These are phyloP conservation scores for Paramecium biaurelia DNA, from an alignment of 73 alveolate genomes.

Conservation along the genomic window DNA sequence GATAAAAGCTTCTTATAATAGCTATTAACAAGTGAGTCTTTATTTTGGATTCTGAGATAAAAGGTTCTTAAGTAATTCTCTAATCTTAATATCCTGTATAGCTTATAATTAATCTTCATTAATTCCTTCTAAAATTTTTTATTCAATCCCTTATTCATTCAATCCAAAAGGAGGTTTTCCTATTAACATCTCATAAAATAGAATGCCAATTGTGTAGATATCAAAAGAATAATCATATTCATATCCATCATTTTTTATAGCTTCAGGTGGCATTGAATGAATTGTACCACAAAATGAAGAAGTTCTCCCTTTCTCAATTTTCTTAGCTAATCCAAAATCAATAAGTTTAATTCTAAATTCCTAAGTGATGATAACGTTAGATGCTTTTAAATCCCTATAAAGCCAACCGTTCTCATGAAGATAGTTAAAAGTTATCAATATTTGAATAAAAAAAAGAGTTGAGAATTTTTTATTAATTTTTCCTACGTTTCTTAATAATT, in stretches of 20 bases:
- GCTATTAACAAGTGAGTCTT: neutral
- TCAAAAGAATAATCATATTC: conserved; percentile 52
- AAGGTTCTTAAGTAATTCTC: neutral
- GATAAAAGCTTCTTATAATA: neutral
- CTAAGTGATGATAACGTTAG: conserved; percentile 44
- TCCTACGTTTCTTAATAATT: conserved; percentile 39
- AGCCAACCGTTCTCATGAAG: conserved; percentile 61
- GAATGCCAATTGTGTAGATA: conserved; percentile 45
- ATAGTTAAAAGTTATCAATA: neutral
- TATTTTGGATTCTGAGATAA: neutral
- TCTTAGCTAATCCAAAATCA: conserved; percentile 73
- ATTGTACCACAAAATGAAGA: conserved; percentile 53
- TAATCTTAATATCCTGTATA: neutral
- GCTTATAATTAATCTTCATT: neutral
- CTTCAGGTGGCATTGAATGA: conserved; percentile 58
- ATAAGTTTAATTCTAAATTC: conserved; percentile 52
- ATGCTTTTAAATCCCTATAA: conserved; percentile 65
- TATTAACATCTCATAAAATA: conserved; percentile 45
- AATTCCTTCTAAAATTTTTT: conserved; percentile 34
- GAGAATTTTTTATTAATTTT: conserved; percentile 2
- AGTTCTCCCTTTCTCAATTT: conserved; percentile 52
- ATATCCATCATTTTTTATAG: neutral
- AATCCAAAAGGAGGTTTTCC: conserved; percentile 65
- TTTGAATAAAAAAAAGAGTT: neutral
- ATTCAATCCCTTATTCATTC: conserved; percentile 9